Evolutionary conservation across 495 filamentous ascomycete genomes (phyloP).

Genomic region (Clavariopsis aquatica): DNA sequence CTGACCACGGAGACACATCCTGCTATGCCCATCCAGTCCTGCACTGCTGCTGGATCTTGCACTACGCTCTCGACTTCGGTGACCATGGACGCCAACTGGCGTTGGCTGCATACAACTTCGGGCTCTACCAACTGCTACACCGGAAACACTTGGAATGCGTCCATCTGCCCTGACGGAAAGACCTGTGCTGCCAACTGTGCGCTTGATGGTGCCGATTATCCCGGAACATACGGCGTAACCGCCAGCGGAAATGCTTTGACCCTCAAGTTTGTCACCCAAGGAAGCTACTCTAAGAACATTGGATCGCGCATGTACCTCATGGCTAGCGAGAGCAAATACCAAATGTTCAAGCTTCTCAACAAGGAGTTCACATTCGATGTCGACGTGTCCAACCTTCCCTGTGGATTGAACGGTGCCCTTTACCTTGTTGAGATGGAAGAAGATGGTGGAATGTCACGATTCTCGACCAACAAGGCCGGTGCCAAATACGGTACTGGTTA

Average conservation of each 20-base stretch:
- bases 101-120: conserved; percentile 43
- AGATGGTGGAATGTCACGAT: conserved; percentile 54
- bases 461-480: conserved; percentile 58
- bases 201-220: conserved; percentile 44
- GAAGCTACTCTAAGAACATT: conserved; percentile 39
- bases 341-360: conserved; percentile 59
- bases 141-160: conserved; percentile 42
- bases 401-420: conserved; percentile 68
- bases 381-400: conserved; percentile 60
- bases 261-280: conserved; percentile 37
- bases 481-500: conserved; percentile 69
- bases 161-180: conserved; percentile 44
- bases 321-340: conserved; percentile 57
- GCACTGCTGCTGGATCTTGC: conserved; percentile 53
- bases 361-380: conserved; percentile 66
- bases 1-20: conserved; percentile 55
- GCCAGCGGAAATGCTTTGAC: conserved; percentile 36
- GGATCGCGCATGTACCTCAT: conserved; percentile 64
- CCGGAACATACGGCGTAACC: conserved; percentile 43
- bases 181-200: conserved; percentile 47
- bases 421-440: conserved; percentile 65
- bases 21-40: conserved; percentile 51
- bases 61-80: conserved; percentile 49
- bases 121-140: conserved; percentile 47
- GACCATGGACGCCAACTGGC: conserved; percentile 53